Conservation (phyloP, 75 land plant species). For the Cryptomeria japonica region DNA sequence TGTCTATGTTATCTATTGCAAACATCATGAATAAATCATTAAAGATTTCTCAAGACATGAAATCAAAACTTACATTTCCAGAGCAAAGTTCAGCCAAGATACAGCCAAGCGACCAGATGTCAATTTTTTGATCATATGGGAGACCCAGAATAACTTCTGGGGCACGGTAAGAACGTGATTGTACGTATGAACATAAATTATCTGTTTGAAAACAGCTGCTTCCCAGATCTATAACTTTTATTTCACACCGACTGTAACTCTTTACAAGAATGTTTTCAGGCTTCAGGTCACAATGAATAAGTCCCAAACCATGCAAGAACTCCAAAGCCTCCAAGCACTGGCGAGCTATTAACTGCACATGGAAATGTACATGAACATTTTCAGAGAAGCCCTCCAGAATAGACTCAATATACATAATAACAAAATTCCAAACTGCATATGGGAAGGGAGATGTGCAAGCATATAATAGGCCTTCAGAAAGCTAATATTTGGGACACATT, state of each 20-base stretch:
- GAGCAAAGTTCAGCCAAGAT: conserved; percentile 94
- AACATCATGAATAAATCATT: background rate
- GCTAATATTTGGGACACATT: background rate
- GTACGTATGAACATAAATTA: conserved; percentile 90
- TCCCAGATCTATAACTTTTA: conserved; percentile 97
- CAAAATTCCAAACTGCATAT: background rate
- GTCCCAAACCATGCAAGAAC: conserved; percentile 78
- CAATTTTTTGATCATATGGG: conserved; percentile 90
- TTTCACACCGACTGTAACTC: conserved; percentile 91
- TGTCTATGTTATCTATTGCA: background rate
- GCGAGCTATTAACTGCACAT: conserved; percentile 73
- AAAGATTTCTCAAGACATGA: background rate
- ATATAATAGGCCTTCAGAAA: background rate
- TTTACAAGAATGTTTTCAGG: conserved; percentile 98
- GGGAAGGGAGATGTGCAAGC: background rate
- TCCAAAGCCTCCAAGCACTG: conserved; percentile 94
- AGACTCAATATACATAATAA: background rate
- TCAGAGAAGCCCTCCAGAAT: conserved; percentile 5
- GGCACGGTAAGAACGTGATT: conserved; percentile 98
- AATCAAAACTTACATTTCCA: conserved; percentile 75
- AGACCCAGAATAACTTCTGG: conserved; percentile 98
- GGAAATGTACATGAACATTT: background rate
- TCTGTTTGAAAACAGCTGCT: conserved; percentile 97
- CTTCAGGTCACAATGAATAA: conserved; percentile 97
- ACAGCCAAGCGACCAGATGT: conserved; percentile 98